These are phyloP conservation scores for Fragosphaeria purpurea DNA, from an alignment of 2,329 filamentous ascomycete genomes.

Conservation along the genomic window DNA sequence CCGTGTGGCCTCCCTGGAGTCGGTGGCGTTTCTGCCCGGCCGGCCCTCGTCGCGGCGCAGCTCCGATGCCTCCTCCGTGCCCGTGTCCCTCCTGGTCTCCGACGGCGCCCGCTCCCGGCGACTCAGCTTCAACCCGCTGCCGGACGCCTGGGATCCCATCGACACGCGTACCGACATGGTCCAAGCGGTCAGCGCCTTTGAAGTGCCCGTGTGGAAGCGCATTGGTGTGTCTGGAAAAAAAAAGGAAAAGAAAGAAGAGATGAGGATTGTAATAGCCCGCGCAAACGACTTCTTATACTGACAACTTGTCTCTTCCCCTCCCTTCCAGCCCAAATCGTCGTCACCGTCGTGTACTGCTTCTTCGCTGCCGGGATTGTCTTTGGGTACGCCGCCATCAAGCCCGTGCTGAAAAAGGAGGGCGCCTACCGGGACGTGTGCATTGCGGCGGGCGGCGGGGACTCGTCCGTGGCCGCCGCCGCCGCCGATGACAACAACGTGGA, in stretches of 20 bases:
- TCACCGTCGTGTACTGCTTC: constrained; percentile 29
- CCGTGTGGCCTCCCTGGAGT: constrained; percentile 43
- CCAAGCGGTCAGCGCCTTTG: constrained; percentile 42
- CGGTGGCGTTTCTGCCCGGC: constrained; percentile 32
- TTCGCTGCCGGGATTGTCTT: constrained; percentile 72
- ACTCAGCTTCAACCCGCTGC: constrained; percentile 45
- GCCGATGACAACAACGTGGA: constrained; percentile 21
- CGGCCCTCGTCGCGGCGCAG: constrained; percentile 30
- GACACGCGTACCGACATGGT: constrained; percentile 28
- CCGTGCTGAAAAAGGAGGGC: constrained; percentile 62
- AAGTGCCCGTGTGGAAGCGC: constrained; percentile 45
- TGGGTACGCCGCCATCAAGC: constrained; percentile 77
- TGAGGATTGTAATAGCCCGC: too few species aligned
- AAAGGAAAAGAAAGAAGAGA: too few species aligned
- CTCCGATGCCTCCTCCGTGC: constrained; percentile 31
- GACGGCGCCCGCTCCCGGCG: constrained; percentile 33
- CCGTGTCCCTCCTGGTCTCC: neutral
- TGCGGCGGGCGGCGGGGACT: constrained; percentile 29
- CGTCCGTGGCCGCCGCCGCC: constrained; percentile 33
- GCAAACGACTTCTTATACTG: too few species aligned
- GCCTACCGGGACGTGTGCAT: constrained; percentile 58
- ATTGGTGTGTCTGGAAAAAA: constrained; percentile 29
- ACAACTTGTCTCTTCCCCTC: too few species aligned
- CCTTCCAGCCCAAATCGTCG: constrained; percentile 27
- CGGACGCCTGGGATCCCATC: constrained; percentile 39